Evolutionary conservation across 129 eudicot species (phyloP).

Genomic region (Kitagawia praeruptora): DNA sequence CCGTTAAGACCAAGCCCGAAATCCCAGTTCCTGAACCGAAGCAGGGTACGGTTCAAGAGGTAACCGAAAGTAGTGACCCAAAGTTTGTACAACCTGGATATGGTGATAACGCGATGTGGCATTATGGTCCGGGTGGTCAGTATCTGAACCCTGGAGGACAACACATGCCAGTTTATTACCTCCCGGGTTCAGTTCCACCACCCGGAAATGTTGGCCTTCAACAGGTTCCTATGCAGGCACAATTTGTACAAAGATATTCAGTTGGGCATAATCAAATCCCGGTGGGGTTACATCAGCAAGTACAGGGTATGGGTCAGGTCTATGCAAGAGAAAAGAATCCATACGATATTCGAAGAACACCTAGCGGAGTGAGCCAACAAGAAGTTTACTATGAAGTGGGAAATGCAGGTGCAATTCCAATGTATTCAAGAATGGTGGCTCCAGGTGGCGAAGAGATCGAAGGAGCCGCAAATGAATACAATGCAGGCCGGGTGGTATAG

Average conservation of each 20-base stretch:
- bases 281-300: constrained; percentile 25
- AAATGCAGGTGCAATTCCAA: constrained; percentile 41
- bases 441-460: constrained; percentile 48
- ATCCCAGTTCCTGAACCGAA: constrained; percentile 33
- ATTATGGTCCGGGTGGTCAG: constrained; percentile 25
- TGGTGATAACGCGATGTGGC: constrained; percentile 38
- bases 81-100: constrained; percentile 30
- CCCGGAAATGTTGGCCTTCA: constrained; percentile 32
- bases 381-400: constrained; percentile 53
- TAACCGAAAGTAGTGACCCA: constrained; percentile 19
- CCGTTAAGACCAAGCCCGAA: constrained; percentile 50
- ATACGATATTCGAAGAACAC: constrained; percentile 35
- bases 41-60: constrained; percentile 25
- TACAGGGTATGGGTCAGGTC: constrained; percentile 44
- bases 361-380: constrained; percentile 42
- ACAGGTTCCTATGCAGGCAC: constrained; percentile 34
- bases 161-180: constrained; percentile 53
- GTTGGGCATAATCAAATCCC: constrained; percentile 56
- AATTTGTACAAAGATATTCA: constrained; percentile 44
- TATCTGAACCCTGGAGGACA: constrained; percentile 33
- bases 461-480: constrained; percentile 26
- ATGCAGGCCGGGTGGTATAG: constrained; percentile 46
- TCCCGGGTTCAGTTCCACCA: constrained; percentile 41
- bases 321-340: constrained; percentile 43
- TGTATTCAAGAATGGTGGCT: constrained; percentile 55